These are phyloP conservation scores for Puccinia triticina DNA, from an alignment of 1,284 basidiomycete species.

Conservation along the genomic window DNA sequence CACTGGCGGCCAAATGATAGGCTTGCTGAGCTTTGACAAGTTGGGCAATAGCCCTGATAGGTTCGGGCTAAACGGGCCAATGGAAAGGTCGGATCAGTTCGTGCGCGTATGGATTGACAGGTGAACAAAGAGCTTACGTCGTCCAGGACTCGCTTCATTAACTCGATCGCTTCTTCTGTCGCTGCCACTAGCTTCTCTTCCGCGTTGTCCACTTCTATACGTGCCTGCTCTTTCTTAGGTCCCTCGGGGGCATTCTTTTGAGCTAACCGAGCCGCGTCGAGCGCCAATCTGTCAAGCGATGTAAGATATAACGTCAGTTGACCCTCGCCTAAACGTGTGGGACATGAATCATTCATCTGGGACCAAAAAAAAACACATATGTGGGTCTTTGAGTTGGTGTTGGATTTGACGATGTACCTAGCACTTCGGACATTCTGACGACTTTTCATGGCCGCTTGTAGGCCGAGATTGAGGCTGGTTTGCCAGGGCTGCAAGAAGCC, in stretches of 20 bases:
- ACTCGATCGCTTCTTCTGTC: conserved; percentile 60
- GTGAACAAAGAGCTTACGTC: conserved; percentile 52
- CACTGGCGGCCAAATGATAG: conserved; percentile 29
- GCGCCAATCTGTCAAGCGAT: conserved; percentile 64
- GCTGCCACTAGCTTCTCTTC: conserved; percentile 61
- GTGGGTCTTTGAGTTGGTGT: background rate
- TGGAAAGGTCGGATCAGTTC: background rate
- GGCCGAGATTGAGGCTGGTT: conserved; percentile 76
- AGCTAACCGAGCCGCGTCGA: conserved; percentile 73
- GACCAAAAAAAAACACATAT: background rate
- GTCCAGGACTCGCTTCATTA: conserved; percentile 60
- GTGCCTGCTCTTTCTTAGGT: conserved; percentile 54
- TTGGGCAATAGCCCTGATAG: conserved; percentile 87
- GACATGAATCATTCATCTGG: background rate
- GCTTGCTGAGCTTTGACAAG: conserved; percentile 74
- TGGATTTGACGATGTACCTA: conserved; percentile 60
- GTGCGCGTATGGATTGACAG: background rate
- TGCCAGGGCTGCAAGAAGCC: conserved; percentile 90
- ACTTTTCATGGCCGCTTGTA: conserved; percentile 85
- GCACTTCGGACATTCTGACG: conserved; percentile 82
- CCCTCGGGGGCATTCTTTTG: conserved; percentile 58
- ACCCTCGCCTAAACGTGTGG: background rate
- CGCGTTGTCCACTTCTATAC: conserved; percentile 58
- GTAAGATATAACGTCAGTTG: background rate
- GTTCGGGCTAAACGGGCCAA: conserved; percentile 78